Evolutionary conservation across 345 rosid species (phyloP), one percentile per base, ranked within the genome.

Genomic region (Gossypium longicalyx): DNA sequence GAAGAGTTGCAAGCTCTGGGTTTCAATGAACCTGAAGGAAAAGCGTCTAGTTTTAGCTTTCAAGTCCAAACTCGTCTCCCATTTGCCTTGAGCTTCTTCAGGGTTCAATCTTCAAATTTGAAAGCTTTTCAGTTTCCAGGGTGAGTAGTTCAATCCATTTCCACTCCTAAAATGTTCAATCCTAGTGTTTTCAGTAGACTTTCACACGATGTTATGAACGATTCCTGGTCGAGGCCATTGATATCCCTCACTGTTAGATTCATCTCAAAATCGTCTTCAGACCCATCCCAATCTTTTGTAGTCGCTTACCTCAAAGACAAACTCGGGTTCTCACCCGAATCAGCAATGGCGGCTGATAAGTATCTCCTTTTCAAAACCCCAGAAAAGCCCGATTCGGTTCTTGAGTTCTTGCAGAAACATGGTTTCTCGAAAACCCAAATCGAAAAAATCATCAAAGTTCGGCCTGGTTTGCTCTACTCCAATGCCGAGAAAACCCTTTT

Each of bases 381-480:
- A 1, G 12, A 62, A 13, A 74, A 68, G 2, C 72, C 86, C 11
- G 73, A 75, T 43, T 43, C 66, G 0, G 67, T 83, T 1, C 19
- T 78, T 2, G 12, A 19, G 3, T 59, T 76, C 11, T 54, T 80
- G 2, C 12, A 9, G n/a, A 8, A 49, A 7, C 20, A 65, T 19
- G 70, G 77, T 1, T 54, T 76, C 49, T 27, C 70, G 9, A 59
- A 47, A 20, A 2, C 77, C 48, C 89, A 86, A 51, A 76, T 82
- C 52, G 29, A 67, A 59, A 52, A 58, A 22, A 66, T 78, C 22
- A 49, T 79, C 61, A 75, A 27, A 23, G 51, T 45, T 16, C 59
- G 63, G n/a, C 86, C 89, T 0, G 9, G 3, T 4, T 17, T 83
- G 16, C 84, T 86, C 1, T 25, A 58, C 0, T 54, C 23, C 4